Base-by-base conservation (phyloP, 352 stramenopile species). In the Phytophthora pluvialis region DNA sequence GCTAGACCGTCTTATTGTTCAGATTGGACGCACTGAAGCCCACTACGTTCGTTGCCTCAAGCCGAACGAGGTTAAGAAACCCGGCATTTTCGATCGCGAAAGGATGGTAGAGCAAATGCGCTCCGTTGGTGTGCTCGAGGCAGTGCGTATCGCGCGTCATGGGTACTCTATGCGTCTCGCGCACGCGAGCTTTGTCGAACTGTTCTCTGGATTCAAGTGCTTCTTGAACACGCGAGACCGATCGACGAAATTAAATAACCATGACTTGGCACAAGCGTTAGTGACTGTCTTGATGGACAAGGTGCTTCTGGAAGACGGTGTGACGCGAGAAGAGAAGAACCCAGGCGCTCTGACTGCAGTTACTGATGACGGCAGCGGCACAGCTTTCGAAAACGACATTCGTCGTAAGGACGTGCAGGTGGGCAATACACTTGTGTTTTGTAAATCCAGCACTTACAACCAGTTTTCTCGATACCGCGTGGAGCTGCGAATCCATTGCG, bases 1-100 rank as follows among this genome's bases (percentile, higher is more conserved):
- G 57, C 81, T 99, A 10, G 93, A 98, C 43, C 77, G 87, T 11
- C 82, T 99, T 5, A 96, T 99, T 42, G 70, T 86, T 16, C 86
- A 97, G 33, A 99, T 99, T 52, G 94, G 97, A 31, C 78, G 81
- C 46, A 99, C 97, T 0, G 81, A 97, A 63, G 96, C 97, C 8
- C 98, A 99, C 70, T 99, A 99, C 68, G 96, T 99, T 62, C 95
- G 98, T 36, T 99, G 98, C 67, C 78, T 99, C 3, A 99, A 99
- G 77, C 97, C 98, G 38, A 99, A 99, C 66, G 96, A 99, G 73
- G 54, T 89, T 2, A 93, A 93, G 67, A 81, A 78, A 31, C 50
- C 86, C 3, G 70, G 72, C 10, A 64, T 80, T 16, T 91, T 95
- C 28, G 73, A 94, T 64, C 83, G 81, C 29, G 70, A 82, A 47